Percentiles rank a stretch among this genome's conserved stretches.
Conservation (phyloP, 1,284 basidiomycete species). For the Microstroma glucosiphilum region DNA sequence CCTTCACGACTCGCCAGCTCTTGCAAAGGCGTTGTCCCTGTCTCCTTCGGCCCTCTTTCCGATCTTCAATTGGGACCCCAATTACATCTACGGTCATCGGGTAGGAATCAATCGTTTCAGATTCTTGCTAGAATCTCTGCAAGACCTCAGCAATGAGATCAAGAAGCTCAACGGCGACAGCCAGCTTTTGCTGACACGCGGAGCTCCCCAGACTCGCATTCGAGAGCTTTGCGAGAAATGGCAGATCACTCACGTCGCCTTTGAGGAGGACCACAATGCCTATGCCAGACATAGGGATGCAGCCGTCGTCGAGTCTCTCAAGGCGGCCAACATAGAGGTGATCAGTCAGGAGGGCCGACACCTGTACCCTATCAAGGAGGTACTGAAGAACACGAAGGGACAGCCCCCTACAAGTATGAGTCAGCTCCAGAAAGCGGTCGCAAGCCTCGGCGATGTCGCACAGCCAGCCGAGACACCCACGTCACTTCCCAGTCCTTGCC, state of each 20-base stretch:
- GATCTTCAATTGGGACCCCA: conserved; percentile 27
- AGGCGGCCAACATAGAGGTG: conserved; percentile 30
- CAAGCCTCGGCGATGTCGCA: conserved; percentile 22
- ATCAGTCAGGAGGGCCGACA: conserved; percentile 32
- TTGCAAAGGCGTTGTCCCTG: conserved; percentile 53
- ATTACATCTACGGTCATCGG: conserved; percentile 54
- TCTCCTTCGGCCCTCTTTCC: conserved; percentile 54
- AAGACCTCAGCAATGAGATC: conserved; percentile 52
- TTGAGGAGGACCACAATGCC: conserved; percentile 31
- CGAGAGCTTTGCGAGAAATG: conserved; percentile 54
- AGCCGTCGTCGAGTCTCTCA: conserved; percentile 20
- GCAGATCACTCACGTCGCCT: conserved; percentile 56
- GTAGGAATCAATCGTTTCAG: conserved; percentile 56
- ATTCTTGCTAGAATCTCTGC: conserved; percentile 55
- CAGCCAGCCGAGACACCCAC: conserved; percentile 31
- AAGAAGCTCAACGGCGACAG: conserved; percentile 52
- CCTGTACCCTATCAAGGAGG: conserved; percentile 30
- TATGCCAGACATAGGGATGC: conserved; percentile 30
- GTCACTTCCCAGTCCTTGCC: conserved; percentile 19
- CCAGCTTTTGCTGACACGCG: conserved; percentile 56
- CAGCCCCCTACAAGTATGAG: conserved; percentile 37
- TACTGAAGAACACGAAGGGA: conserved; percentile 27
- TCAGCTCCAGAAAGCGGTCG: conserved; percentile 22
- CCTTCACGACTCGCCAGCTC: conserved; percentile 56
- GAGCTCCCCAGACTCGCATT: conserved; percentile 53